Conservation (phyloP, 345 rosid species). For the Linum tenue region DNA sequence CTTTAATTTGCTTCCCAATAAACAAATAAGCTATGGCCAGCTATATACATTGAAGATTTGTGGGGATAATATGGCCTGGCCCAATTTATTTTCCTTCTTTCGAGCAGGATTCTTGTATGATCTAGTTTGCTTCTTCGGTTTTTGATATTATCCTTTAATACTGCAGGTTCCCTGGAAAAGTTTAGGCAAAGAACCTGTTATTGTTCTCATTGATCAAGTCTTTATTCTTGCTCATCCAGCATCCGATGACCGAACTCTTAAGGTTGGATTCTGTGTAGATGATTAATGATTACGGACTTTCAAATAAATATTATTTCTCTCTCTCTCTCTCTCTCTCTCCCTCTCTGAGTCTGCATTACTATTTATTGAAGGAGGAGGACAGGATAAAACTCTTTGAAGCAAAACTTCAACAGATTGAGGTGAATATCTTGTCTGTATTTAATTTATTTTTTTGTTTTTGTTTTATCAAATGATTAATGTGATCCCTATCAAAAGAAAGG, state of each 20-base stretch:
- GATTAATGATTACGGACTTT: not conserved
- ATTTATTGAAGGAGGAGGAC: conserved; percentile 62
- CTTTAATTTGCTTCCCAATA: not conserved
- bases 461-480: not conserved
- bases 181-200: conserved; percentile 91
- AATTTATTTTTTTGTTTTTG: not conserved
- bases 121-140: not conserved
- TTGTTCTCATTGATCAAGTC: conserved; percentile 86
- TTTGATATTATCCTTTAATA: not conserved
- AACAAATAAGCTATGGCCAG: too few species aligned
- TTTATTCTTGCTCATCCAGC: conserved; percentile 83
- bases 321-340: conserved; percentile 4
- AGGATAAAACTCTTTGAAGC: conserved; percentile 74
- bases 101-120: not conserved
- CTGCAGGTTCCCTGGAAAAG: conserved; percentile 92
- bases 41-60: too few species aligned
- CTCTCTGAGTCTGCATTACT: conserved; percentile 11
- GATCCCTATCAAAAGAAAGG: not conserved
- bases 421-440: conserved; percentile 9
- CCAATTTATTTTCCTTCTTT: not conserved
- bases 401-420: conserved; percentile 96
- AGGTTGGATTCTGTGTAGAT: conserved; percentile 30
- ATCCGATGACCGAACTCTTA: conserved; percentile 47
- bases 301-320: not conserved
- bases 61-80: not conserved